phyloP scores from a whole-genome alignment of 805 yeast species.

The Cyberlindnera meyerae region DNA sequence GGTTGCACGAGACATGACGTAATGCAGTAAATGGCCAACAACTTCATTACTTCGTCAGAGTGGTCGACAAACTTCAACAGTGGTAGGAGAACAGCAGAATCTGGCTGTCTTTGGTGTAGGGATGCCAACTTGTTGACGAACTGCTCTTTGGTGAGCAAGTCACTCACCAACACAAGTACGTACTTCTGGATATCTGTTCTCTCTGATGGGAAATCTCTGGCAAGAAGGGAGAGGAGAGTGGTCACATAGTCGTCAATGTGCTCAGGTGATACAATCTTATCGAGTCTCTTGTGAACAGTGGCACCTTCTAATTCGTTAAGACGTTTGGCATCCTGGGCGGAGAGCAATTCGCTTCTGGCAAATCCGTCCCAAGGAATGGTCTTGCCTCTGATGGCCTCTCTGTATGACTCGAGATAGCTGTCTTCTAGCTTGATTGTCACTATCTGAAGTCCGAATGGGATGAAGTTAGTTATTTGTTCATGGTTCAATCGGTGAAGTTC shows the following conservation, averaged over 20 bases:
- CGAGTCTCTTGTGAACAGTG: constrained; percentile 31
- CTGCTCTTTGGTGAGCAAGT: constrained; percentile 34
- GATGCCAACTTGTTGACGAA: constrained; percentile 38
- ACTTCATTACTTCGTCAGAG: constrained; percentile 51
- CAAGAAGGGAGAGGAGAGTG: constrained; percentile 49
- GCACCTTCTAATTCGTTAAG: constrained; percentile 34
- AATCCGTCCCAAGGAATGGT: constrained; percentile 92
- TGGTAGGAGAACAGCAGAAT: constrained; percentile 30
- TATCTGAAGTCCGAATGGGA: constrained; percentile 4
- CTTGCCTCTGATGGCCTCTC: constrained; percentile 66
- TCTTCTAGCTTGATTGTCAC: constrained; percentile 45
- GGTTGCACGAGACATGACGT: constrained; percentile 40
- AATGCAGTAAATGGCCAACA: constrained; percentile 52
- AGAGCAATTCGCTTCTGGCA: constrained; percentile 64
- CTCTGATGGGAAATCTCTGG: constrained; percentile 45
- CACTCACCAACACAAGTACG: constrained; percentile 57
- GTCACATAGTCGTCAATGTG: constrained; percentile 49
- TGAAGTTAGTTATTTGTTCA: no score
- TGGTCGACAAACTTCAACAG: constrained; percentile 47
- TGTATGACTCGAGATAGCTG: constrained; percentile 57
- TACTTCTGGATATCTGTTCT: constrained; percentile 59
- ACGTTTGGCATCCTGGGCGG: constrained; percentile 57
- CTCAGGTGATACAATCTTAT: constrained; percentile 31
- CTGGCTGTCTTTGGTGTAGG: constrained; percentile 2
- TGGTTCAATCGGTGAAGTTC: no score